A percentile compares a stretch with the other conserved stretches of the same genome.
These are phyloP conservation scores for Lactarius sanguifluus DNA, from an alignment of 768 basidiomycete species.

Conservation along the genomic window DNA sequence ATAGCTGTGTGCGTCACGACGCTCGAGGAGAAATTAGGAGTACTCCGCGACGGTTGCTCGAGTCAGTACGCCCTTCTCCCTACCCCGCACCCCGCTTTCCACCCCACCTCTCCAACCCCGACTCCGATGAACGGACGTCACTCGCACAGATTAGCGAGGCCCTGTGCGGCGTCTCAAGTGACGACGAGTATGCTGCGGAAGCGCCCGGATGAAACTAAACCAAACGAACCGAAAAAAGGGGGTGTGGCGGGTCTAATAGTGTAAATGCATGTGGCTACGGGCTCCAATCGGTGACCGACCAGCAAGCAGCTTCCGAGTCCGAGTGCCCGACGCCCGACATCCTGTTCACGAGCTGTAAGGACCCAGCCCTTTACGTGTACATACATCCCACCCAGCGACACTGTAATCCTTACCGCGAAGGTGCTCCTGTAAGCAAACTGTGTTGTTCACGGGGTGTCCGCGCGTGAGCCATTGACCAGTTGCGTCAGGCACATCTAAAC, in stretches of 20 bases:
- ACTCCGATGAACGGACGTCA: conserved; percentile 47
- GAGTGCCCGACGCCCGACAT: not conserved
- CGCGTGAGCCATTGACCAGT: not conserved
- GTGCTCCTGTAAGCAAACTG: not conserved
- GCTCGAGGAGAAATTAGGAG: conserved; percentile 69
- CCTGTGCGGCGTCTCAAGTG: conserved; percentile 54
- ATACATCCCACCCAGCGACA: not conserved
- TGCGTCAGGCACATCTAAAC: not conserved
- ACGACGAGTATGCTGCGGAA: conserved; percentile 45
- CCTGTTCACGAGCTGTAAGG: not conserved
- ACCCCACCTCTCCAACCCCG: not conserved
- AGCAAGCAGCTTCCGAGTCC: not conserved
- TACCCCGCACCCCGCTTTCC: not conserved
- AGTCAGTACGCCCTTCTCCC: conserved; percentile 58
- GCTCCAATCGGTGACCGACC: not conserved
- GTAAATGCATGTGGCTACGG: not conserved
- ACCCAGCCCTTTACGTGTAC: not conserved
- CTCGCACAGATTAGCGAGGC: conserved; percentile 55
- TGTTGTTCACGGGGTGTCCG: not conserved
- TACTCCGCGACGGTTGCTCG: conserved; percentile 70
- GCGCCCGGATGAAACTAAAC: conserved; percentile 21
- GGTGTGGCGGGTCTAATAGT: not conserved
- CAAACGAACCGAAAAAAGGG: not conserved
- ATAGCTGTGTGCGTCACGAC: conserved; percentile 57
- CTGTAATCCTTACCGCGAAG: not conserved